These are phyloP conservation scores for Candida caryicola DNA, from an alignment of 805 yeast species.

Conservation along the genomic window DNA sequence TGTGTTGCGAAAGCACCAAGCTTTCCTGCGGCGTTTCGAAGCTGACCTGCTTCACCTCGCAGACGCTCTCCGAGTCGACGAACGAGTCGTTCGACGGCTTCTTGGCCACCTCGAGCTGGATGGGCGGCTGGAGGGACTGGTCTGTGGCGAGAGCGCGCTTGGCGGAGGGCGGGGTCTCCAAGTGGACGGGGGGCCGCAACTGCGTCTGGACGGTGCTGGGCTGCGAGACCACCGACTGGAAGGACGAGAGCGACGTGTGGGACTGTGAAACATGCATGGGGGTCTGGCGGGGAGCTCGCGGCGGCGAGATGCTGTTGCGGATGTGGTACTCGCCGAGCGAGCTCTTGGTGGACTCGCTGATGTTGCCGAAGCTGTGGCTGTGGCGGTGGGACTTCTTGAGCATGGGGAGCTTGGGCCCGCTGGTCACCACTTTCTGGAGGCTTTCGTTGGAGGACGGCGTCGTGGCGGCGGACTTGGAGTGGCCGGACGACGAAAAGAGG, in stretches of 20 bases:
- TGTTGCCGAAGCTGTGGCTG: constrained; percentile 3
- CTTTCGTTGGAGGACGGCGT: constrained; percentile 7
- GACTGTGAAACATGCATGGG: constrained; percentile 3
- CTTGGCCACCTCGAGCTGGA: not conserved
- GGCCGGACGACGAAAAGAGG: constrained; percentile 18
- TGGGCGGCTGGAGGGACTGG: not conserved
- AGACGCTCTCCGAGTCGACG: constrained; percentile 4
- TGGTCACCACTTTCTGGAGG: constrained; percentile 4
- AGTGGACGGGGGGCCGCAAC: constrained; percentile 5
- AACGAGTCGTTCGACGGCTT: constrained; percentile 6
- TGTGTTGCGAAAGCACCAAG: not conserved
- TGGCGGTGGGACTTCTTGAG: constrained; percentile 5
- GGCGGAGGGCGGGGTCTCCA: not conserved
- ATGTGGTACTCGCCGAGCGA: not conserved
- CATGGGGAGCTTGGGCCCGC: not conserved
- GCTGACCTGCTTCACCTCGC: constrained; percentile 12
- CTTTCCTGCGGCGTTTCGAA: constrained; percentile 1
- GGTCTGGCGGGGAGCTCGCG: not conserved
- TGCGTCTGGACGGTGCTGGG: constrained; percentile 1
- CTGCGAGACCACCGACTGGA: not conserved
- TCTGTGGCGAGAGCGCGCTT: constrained; percentile 1
- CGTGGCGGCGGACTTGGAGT: constrained; percentile 9
- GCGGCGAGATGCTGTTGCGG: constrained; percentile 3
- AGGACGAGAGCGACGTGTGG: constrained; percentile 7
- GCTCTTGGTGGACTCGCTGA: not conserved